These are phyloP conservation scores for Lomentospora prolificans DNA, from an alignment of 2,329 filamentous ascomycete genomes.

Conservation along the genomic window DNA sequence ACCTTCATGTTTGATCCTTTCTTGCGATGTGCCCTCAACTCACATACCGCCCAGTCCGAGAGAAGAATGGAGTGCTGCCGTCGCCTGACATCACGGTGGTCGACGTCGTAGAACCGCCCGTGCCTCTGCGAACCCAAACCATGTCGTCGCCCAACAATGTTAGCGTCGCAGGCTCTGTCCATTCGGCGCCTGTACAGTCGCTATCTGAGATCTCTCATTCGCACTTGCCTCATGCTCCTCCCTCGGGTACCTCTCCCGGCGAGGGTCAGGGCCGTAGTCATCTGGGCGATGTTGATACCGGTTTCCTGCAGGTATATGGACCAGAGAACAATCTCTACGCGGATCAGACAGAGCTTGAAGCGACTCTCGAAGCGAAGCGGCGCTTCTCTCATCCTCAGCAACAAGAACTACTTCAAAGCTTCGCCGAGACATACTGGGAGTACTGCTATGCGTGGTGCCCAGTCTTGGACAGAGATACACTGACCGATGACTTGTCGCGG, in stretches of 20 bases:
- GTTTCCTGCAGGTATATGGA: slow-evolving; percentile 23
- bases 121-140: neutral
- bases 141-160: neutral
- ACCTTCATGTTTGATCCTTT: too few relatives aligned
- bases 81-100: neutral
- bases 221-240: neutral
- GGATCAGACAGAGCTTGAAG: slow-evolving; percentile 19
- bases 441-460: slow-evolving; percentile 33
- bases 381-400: slow-evolving; percentile 13
- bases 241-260: slow-evolving; percentile 1
- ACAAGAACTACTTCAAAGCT: slow-evolving; percentile 26
- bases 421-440: slow-evolving; percentile 31
- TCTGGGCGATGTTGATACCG: slow-evolving; percentile 23
- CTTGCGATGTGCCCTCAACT: neutral
- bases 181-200: neutral
- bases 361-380: slow-evolving; percentile 16
- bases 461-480: slow-evolving; percentile 23
- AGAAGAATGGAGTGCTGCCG: neutral
- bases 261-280: slow-evolving; percentile 16
- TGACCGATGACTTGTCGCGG: slow-evolving; percentile 20
- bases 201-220: neutral
- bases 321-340: slow-evolving; percentile 23
- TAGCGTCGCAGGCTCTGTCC: neutral
- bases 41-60: neutral
- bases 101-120: neutral